Conservation (phyloP, 1,284 basidiomycete species). For the Pseudozyma pruni region DNA sequence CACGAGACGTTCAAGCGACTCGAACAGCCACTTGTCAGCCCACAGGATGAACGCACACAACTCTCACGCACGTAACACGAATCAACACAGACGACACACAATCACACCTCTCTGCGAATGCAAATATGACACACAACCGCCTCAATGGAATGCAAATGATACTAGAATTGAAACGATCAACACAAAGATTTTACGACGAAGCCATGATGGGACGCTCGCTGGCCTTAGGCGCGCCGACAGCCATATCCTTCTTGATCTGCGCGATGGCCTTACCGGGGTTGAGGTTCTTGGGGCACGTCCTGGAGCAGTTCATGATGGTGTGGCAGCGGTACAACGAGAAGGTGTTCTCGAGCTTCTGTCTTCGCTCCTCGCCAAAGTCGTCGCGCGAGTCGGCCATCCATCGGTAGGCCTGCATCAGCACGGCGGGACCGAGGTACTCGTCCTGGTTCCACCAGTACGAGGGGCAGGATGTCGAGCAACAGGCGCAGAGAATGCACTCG, state of each 20-base stretch:
- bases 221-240: conserved; percentile 58
- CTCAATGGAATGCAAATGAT: neutral
- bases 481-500: conserved; percentile 73
- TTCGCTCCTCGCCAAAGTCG: conserved; percentile 80
- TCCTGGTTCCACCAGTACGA: conserved; percentile 99
- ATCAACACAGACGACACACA: too few species aligned
- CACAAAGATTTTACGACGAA: conserved; percentile 33
- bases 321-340: conserved; percentile 82
- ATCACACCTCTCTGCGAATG: too few species aligned
- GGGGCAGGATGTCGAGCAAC: conserved; percentile 91
- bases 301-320: conserved; percentile 95
- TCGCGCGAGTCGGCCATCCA: conserved; percentile 99
- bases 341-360: conserved; percentile 92
- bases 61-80: too few species aligned
- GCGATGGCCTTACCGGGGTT: conserved; percentile 72
- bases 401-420: conserved; percentile 82
- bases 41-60: too few species aligned
- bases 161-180: neutral
- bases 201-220: conserved; percentile 60
- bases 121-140: too few species aligned
- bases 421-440: conserved; percentile 95
- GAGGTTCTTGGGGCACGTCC: conserved; percentile 94
- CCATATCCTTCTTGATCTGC: conserved; percentile 67
- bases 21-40: too few species aligned
- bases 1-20: too few species aligned